A percentile compares a stretch with the other conserved stretches of the same genome.
phyloP scores from a whole-genome alignment of 257 asterid genomes.

The Solanum stenotomum region DNA sequence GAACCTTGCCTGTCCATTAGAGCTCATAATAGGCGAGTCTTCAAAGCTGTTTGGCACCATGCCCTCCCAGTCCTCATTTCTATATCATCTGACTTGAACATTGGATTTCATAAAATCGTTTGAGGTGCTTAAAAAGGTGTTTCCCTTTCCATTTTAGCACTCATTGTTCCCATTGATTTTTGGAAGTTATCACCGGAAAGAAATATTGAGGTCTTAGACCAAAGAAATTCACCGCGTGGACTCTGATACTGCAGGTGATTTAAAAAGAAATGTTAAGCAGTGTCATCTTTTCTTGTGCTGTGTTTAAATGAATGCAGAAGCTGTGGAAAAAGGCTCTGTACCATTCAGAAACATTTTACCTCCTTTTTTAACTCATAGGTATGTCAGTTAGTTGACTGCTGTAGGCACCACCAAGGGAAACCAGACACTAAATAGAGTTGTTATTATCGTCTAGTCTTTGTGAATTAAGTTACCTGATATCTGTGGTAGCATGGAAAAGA shows the following conservation, averaged over 20 bases:
- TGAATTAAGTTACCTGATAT: neutral
- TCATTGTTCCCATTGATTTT: neutral
- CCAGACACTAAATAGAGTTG: neutral
- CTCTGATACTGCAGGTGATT: neutral
- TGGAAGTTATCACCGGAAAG: neutral
- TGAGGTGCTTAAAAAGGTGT: conserved; percentile 1
- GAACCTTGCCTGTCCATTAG: conserved; percentile 64
- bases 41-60: conserved; percentile 88
- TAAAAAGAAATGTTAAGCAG: neutral
- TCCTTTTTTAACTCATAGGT: neutral
- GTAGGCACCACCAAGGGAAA: neutral
- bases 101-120: conserved; percentile 57
- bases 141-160: neutral
- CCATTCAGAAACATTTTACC: neutral
- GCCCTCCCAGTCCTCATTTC: conserved; percentile 72
- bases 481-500: neutral
- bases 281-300: neutral
- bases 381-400: neutral
- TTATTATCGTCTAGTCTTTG: neutral
- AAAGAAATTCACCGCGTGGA: neutral
- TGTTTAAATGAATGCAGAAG: neutral
- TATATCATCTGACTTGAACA: conserved; percentile 76
- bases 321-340: neutral
- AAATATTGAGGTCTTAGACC: neutral
- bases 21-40: conserved; percentile 88